Evolutionary conservation across 176 grass and related monocot genomes (phyloP), one percentile per base, ranked within the genome.

Genomic region (Bonia amplexicaulis): DNA sequence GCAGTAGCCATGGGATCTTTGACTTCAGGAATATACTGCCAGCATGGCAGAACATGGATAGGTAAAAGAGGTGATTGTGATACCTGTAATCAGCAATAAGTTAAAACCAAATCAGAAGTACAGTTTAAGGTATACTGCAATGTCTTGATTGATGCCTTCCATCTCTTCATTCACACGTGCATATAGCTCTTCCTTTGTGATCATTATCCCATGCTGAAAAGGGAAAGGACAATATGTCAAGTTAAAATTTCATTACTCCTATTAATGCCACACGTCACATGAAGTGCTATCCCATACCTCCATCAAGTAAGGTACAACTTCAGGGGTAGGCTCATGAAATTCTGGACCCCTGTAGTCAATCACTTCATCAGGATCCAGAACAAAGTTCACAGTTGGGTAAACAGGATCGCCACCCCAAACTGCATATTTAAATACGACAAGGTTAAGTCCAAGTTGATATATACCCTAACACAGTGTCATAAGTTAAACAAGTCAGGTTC

Each of bases 331-430:
- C 63, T 99, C 96, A 82, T 95, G 96, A 87, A 94, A 95, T 57
- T 95, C 93, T 39, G 91, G 91, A 86, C 91, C 80, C 63, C 93
- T 92, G 60, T 94, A 92, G 83, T 99, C 96, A 63, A 82, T 85
- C 63, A 91, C 80, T 91, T 90, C 79, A 76, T 99, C 86, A 66
- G 93, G 93, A 81, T 99, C 96, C 86, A 90, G 91, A 87, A 94
- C 83, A 62, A 96, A 99, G 87, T 99, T 99, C 62, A 96, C 83
- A 29, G 96, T 99, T 71, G 93, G 96, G 88, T 99, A 99, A 87
- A 99, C 96, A 85, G 96, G 96, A 89, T 99, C 96, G 60, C 93
- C 93, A 26, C 91, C 96, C 91, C 89, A 98, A 92, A 98, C 93
- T 98, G 82, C 89, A 94, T 12, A 79, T 83, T 67, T 59, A 39